Percentiles rank a stretch among this genome's conserved stretches.
Conservation (phyloP, 169 alveolate species). For the Cryptosporidium xiaoi region DNA sequence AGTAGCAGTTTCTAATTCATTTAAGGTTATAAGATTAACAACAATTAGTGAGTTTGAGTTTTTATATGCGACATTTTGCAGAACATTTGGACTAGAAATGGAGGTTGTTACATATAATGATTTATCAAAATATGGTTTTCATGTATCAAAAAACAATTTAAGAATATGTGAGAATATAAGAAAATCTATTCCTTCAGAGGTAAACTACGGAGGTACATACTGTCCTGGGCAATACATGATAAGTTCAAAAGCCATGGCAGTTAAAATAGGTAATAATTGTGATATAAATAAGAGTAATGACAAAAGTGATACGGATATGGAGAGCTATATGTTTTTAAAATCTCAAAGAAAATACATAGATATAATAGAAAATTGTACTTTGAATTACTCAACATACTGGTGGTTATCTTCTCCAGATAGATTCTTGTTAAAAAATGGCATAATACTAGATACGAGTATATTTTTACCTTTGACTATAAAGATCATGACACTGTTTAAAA, state of each 20-base stretch:
- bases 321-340: slow-evolving; percentile 40
- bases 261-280: slow-evolving; percentile 43
- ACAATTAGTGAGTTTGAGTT: slow-evolving; percentile 69
- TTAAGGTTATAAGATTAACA: slow-evolving; percentile 33
- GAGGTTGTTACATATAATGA: slow-evolving; percentile 67
- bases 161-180: slow-evolving; percentile 77
- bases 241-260: slow-evolving; percentile 77
- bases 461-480: slow-evolving; percentile 46
- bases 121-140: slow-evolving; percentile 70
- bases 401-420: slow-evolving; percentile 79
- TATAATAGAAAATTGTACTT: slow-evolving; percentile 73
- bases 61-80: slow-evolving; percentile 72
- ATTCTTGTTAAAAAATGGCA: slow-evolving; percentile 74
- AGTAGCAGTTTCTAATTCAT: slow-evolving; percentile 59
- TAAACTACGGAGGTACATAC: slow-evolving; percentile 75
- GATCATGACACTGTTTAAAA: slow-evolving; percentile 4
- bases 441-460: slow-evolving; percentile 69
- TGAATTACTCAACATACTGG: slow-evolving; percentile 74
- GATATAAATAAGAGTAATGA: not conserved
- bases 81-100: slow-evolving; percentile 73
- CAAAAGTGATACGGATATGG: slow-evolving; percentile 11
- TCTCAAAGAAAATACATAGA: slow-evolving; percentile 71
- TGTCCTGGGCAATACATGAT: slow-evolving; percentile 80
- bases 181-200: slow-evolving; percentile 76
- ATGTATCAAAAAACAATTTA: slow-evolving; percentile 72